Evolutionary conservation across 306 rosid species (phyloP), one percentile per base, ranked within the genome.

Genomic region (Sechiopsis laciniata): DNA sequence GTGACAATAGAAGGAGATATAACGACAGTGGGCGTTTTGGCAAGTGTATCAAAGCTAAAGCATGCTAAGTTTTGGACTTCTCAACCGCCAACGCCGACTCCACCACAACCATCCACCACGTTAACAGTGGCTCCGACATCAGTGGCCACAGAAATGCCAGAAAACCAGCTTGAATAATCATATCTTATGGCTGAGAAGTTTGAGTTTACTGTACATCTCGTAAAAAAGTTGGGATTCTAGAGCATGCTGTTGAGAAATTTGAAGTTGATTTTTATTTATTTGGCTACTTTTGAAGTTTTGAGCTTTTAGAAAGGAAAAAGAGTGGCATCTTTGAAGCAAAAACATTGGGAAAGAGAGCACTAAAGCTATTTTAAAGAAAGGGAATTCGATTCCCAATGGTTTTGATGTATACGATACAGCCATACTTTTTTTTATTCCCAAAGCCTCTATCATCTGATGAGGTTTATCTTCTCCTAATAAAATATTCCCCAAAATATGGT

Each of bases 371-470:
- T 46, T 46, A 68, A 46, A 67, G 73, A 46, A 46, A 22, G 56
- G 40, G 73, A 69, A 69, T 72, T 56, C 26, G 63, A 55, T 72
- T 72, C 75, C 75, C 75, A 63, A 72, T 50, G 21, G 58, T 22
- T 15, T 69, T 69, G 73, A 14, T 69, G 73, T 69, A 78, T 55
- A 19, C 67, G 67, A 64, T 40, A 64, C 35, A 45, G 80, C 77
- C 82, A 75, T 8, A 72, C 48, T 72, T 57, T 70, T 64, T 64
- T 79, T 58, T 80, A 77, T 80, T 74, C 79, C 82, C 83, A 78
- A 78, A 78, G 60, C 26, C 71, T 42, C 46, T 8, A 16, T 68
- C 12, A 13, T 58, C 7, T 65, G 63, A n/a, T 12, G 24, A 29
- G 21, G 21, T 21, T 73, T 12, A 21, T 37, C n/a, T 24, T 68